Conservation (phyloP, 2,329 filamentous ascomycete genomes). For the Colletotrichum lindemuthianum region DNA sequence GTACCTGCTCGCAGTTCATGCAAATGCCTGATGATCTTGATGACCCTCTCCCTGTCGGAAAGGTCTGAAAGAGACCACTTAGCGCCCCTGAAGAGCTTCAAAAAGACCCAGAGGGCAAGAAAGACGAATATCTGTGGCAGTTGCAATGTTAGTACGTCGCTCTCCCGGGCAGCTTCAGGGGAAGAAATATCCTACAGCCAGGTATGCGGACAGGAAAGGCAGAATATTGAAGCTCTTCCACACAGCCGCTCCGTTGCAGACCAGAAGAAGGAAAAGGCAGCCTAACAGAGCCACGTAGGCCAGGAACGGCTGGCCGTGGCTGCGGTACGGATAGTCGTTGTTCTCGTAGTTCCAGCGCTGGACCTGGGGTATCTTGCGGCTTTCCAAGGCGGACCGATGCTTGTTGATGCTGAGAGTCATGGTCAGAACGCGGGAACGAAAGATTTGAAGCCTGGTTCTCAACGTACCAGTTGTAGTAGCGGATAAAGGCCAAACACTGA, state of each 20-base stretch:
- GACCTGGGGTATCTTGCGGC: constrained; percentile 40
- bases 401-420: constrained; percentile 36
- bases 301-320: constrained; percentile 49
- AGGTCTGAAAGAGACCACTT: neutral
- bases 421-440: constrained; percentile 12
- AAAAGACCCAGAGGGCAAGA: neutral
- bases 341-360: constrained; percentile 40
- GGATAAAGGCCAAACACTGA: constrained; percentile 52
- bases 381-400: constrained; percentile 39
- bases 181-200: neutral
- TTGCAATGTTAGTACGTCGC: too few species aligned
- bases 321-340: constrained; percentile 50
- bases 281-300: constrained; percentile 45
- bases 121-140: neutral
- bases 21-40: constrained; percentile 4
- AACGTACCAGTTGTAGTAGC: constrained; percentile 47
- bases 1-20: neutral
- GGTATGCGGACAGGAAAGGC: neutral
- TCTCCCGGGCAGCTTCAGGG: neutral
- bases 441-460: too few species aligned
- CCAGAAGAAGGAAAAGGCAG: neutral
- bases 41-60: neutral
- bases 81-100: neutral
- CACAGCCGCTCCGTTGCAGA: neutral
- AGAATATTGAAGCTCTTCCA: constrained; percentile 1